phyloP scores from a whole-genome alignment of 1,139 yeast species.

The Williopsis jadinii region DNA sequence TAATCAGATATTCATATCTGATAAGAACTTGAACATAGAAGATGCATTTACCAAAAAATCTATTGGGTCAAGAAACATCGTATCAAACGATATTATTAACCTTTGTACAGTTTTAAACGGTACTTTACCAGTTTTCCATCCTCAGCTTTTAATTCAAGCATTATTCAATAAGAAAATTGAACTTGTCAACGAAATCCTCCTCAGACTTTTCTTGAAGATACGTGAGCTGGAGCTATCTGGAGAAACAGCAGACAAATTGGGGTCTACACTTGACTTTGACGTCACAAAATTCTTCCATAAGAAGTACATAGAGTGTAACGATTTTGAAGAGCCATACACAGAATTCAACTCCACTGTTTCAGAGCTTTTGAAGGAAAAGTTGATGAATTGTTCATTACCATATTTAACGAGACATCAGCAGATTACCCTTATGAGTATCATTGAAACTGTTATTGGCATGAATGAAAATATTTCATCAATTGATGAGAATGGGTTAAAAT shows the following conservation, averaged over 20 bases:
- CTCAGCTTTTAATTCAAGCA: conserved; percentile 78
- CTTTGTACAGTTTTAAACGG: conserved; percentile 78
- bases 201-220: conserved; percentile 42
- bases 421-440: conserved; percentile 65
- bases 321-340: conserved; percentile 34
- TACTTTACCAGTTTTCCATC: conserved; percentile 86
- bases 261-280: conserved; percentile 32
- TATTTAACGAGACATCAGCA: conserved; percentile 88
- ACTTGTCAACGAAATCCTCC: conserved; percentile 52
- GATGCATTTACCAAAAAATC: conserved; percentile 41
- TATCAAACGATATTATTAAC: conserved; percentile 47
- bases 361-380: conserved; percentile 46
- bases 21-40: conserved; percentile 54
- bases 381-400: conserved; percentile 65
- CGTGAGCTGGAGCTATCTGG: conserved; percentile 44
- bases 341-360: conserved; percentile 41
- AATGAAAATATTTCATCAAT: conserved; percentile 41
- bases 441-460: conserved; percentile 55
- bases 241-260: conserved; percentile 27
- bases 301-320: conserved; percentile 16
- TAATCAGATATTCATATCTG: conserved; percentile 80
- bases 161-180: conserved; percentile 55
- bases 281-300: conserved; percentile 25
- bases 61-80: conserved; percentile 40
- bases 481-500: conserved; percentile 70